Percentiles rank a stretch among this genome's conserved stretches.
Conservation (phyloP, 2,329 filamentous ascomycete genomes). For the Ophiocordyceps australis region DNA sequence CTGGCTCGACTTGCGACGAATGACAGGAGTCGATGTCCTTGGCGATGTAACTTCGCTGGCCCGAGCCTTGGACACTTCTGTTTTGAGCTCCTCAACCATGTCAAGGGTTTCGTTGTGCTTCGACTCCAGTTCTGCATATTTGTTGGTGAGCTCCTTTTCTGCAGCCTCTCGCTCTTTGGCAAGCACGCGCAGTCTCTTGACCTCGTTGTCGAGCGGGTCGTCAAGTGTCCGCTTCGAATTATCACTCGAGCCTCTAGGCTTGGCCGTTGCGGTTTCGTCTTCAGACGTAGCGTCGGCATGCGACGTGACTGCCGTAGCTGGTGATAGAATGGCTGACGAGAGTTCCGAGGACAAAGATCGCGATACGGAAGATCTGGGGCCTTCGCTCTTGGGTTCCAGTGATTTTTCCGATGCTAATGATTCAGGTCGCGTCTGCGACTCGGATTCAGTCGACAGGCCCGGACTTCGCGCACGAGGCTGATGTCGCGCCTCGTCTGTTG, state of each 20-base stretch:
- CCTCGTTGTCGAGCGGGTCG: constrained; percentile 39
- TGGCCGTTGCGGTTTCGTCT: constrained; percentile 25
- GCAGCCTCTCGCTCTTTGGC: constrained; percentile 62
- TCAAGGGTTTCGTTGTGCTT: constrained; percentile 69
- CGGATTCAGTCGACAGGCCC: constrained; percentile 32
- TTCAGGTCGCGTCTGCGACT: constrained; percentile 38
- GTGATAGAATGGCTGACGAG: constrained; percentile 69
- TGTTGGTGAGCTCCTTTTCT: constrained; percentile 53
- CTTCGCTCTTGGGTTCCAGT: constrained; percentile 52
- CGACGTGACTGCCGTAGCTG: constrained; percentile 43
- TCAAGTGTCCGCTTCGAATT: constrained; percentile 18
- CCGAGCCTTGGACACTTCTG: constrained; percentile 65
- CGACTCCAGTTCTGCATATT: constrained; percentile 67
- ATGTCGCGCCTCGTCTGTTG: constrained; percentile 61
- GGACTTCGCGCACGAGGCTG: constrained; percentile 34
- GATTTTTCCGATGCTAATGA: constrained; percentile 77
- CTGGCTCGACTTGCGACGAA: constrained; percentile 85
- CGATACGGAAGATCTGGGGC: constrained; percentile 48
- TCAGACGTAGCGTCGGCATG: constrained; percentile 29
- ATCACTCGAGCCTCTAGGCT: constrained; percentile 17
- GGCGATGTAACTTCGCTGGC: constrained; percentile 40
- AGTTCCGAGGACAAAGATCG: constrained; percentile 89
- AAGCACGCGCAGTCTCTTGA: constrained; percentile 52
- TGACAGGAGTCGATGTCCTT: constrained; percentile 52
- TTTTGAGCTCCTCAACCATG: constrained; percentile 81